Conservation (phyloP, 2,329 filamentous ascomycete genomes). For the Dothidotthia symphoricarpi region DNA sequence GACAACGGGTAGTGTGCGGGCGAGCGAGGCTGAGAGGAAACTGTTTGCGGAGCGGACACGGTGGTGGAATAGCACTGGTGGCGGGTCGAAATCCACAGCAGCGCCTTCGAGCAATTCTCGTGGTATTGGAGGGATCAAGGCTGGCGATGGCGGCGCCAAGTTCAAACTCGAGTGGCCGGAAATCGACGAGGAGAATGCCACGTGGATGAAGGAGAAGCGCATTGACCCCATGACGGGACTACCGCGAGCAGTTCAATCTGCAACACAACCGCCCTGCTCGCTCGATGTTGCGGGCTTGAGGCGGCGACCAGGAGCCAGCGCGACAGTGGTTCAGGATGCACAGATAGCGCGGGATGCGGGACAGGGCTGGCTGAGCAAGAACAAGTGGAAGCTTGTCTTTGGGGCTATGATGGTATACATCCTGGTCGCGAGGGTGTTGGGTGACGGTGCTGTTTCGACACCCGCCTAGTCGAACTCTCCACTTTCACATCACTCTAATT, state of each 20-base stretch:
- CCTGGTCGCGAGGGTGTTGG: slow-evolving; percentile 71
- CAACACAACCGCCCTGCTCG: slow-evolving; percentile 55
- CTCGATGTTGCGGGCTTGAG: slow-evolving; percentile 63
- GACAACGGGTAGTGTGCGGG: slow-evolving; percentile 87
- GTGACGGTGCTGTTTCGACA: slow-evolving; percentile 43
- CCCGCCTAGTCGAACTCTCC: slow-evolving; percentile 5
- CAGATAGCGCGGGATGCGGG: slow-evolving; percentile 73
- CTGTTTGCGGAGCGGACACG: slow-evolving; percentile 73
- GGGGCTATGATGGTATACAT: slow-evolving; percentile 78
- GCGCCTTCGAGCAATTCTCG: slow-evolving; percentile 37
- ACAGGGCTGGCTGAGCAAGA: slow-evolving; percentile 75
- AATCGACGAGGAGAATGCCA: slow-evolving; percentile 82
- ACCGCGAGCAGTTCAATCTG: slow-evolving; percentile 53
- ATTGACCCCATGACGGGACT: slow-evolving; percentile 76
- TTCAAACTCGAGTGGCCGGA: slow-evolving; percentile 90
- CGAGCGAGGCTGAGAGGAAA: slow-evolving; percentile 72
- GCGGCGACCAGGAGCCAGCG: slow-evolving; percentile 60
- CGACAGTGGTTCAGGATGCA: slow-evolving; percentile 72
- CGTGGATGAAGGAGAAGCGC: slow-evolving; percentile 81
- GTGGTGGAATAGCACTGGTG: slow-evolving; percentile 97
- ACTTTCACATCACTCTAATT: neutral
- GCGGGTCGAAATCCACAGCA: slow-evolving; percentile 63
- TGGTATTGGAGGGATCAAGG: slow-evolving; percentile 76
- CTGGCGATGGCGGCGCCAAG: slow-evolving; percentile 87
- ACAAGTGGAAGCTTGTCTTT: slow-evolving; percentile 73